Percentiles rank a stretch among this genome's conserved stretches.
Evolutionary conservation across 345 rosid species (phyloP).

Genomic region (Syzygium aqueum): DNA sequence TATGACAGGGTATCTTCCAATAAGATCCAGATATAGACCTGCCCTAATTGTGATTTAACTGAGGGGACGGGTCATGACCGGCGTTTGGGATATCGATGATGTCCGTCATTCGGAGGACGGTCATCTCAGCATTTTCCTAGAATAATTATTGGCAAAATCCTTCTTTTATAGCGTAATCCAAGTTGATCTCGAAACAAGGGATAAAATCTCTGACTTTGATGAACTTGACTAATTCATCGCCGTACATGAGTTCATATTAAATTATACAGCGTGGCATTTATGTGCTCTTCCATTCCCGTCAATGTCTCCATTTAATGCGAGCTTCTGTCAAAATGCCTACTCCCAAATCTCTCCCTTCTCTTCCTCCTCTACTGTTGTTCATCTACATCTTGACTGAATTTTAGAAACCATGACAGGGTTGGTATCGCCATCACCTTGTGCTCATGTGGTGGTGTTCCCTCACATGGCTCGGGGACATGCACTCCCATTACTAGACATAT

Average conservation of each 20-base stretch:
- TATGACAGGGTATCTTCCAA: neutral
- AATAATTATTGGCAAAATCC: neutral
- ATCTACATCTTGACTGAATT: neutral
- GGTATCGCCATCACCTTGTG: neutral
- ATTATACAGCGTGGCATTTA: neutral
- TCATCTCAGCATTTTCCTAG: too few species aligned
- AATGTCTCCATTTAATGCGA: neutral
- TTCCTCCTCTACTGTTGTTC: neutral
- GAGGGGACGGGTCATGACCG: neutral
- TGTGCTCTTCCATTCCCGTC: neutral
- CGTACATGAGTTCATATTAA: neutral
- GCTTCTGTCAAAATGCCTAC: neutral
- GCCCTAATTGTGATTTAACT: neutral
- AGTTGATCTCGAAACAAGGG: neutral
- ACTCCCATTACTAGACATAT: constrained; percentile 23
- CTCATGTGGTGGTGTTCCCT: constrained; percentile 25
- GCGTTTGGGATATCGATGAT: neutral
- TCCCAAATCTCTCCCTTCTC: neutral
- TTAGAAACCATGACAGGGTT: neutral
- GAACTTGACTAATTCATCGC: neutral
- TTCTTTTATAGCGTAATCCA: neutral
- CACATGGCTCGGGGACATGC: constrained; percentile 35
- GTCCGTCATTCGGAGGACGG: too few species aligned
- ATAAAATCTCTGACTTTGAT: neutral
- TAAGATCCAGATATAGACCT: neutral